Evolutionary conservation across 2,329 filamentous ascomycete genomes (phyloP).

Genomic region (Pseudomassariella vexata): DNA sequence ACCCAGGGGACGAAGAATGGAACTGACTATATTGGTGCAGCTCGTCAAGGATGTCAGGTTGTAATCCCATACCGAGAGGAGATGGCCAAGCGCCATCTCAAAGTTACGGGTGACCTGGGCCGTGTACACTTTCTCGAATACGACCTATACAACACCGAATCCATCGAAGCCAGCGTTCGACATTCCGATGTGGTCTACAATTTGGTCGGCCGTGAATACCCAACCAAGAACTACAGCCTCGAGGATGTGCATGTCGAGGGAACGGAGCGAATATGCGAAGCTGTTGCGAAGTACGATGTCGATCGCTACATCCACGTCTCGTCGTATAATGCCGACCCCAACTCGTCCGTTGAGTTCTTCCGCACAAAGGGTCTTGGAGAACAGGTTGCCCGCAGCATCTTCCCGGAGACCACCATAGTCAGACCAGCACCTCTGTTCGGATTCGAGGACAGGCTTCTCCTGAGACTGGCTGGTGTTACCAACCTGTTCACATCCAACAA

Average conservation of each 20-base stretch:
- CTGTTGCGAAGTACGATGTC: conserved; percentile 95
- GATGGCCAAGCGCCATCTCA: conserved; percentile 95
- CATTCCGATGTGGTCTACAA: conserved; percentile 99
- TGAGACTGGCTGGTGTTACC: conserved; percentile 72
- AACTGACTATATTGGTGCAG: conserved; percentile 41
- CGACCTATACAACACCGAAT: conserved; percentile 88
- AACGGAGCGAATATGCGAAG: conserved; percentile 84
- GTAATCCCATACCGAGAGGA: conserved; percentile 93
- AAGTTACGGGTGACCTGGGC: conserved; percentile 91
- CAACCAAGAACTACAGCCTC: conserved; percentile 95
- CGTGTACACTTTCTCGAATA: conserved; percentile 89
- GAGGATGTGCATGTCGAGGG: conserved; percentile 93
- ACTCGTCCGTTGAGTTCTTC: conserved; percentile 85
- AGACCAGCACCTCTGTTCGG: conserved; percentile 91
- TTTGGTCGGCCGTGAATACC: conserved; percentile 87
- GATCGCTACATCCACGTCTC: conserved; percentile 97
- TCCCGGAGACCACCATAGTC: conserved; percentile 95
- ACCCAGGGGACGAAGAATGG: conserved; percentile 15
- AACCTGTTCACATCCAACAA: conserved; percentile 89
- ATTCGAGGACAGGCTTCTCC: conserved; percentile 86
- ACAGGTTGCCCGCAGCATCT: conserved; percentile 77
- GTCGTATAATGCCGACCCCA: conserved; percentile 79
- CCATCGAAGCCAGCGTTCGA: conserved; percentile 92
- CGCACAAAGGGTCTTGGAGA: conserved; percentile 85
- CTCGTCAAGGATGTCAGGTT: conserved; percentile 89